Base-by-base conservation (phyloP, 2,329 filamentous ascomycete species). In the Pseudogymnoascus sp. region DNA sequence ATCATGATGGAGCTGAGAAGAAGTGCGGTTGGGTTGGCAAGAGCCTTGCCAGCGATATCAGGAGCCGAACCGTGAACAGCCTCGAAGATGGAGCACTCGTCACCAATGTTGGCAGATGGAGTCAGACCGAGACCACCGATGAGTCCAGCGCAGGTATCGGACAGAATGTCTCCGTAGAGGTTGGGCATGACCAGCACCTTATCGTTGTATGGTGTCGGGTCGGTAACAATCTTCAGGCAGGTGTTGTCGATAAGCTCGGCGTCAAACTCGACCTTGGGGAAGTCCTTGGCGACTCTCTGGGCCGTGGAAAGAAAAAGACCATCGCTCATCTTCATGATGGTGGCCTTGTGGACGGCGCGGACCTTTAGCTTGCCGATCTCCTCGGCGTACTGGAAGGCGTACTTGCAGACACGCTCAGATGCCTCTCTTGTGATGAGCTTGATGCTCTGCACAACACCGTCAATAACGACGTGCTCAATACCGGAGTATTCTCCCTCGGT, bases 301-400 rank as follows among this genome's bases (percentile, higher is more conserved):
- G 89, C 94, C 66, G 89, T 91, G 78, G 84, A 90, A 70, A 99
- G 85, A 87, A 99, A 99, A 66, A 99, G 90, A 80, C 94, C 94
- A 77, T 99, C 94, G 75, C 89, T 93, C 91, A 97, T 96, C 87
- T 99, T 99, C 94, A 99, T 99, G 82, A 99, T 99, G 75, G 94
- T 97, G 77, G 94, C 94, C 86, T 99, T 99, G 89, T 99, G 94
- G 67, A 97, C 92, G 65, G 92, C 93, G 74, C 92, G 91, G 73
- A 97, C 93, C 89, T 97, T 97, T 76, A 87, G 92, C 83, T 91
- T 90, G 79, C 92, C 92, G 74, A 97, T 89, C 71, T 91, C 86
- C 78, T 94, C 84, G 70, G 94, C 94, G 77, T 99, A 92, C 81
- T 99, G 93, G 87, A 99, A 99, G 72, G 95, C 94, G 78, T 92